A percentile compares a stretch with the other conserved stretches of the same genome.
These are phyloP conservation scores for Blastobotrys mokoenaii DNA, from an alignment of 805 yeast species.

Conservation along the genomic window DNA sequence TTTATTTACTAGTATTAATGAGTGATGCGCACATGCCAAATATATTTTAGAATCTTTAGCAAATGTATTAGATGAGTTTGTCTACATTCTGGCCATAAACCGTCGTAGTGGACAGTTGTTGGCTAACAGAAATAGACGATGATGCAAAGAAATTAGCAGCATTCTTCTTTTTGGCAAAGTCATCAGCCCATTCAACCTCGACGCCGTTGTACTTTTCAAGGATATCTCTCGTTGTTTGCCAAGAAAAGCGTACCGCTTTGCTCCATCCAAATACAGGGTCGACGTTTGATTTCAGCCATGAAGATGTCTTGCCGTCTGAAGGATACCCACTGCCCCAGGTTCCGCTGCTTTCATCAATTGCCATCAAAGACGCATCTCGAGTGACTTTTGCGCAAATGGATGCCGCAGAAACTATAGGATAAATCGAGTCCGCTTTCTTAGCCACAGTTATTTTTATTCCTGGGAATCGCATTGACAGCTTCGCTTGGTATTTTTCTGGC, in stretches of 20 bases:
- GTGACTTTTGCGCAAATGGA: conserved; percentile 95
- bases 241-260: conserved; percentile 67
- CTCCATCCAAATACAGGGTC: conserved; percentile 86
- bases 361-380: conserved; percentile 56
- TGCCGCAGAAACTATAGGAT: conserved; percentile 90
- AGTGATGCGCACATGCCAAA: no score
- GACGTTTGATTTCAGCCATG: conserved; percentile 58
- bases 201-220: conserved; percentile 33
- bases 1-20: no score
- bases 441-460: conserved; percentile 66
- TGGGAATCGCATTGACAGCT: conserved; percentile 65
- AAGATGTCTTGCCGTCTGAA: conserved; percentile 77
- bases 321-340: conserved; percentile 91
- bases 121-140: neutral
- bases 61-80: neutral
- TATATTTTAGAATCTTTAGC: no score
- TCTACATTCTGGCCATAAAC: neutral
- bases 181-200: conserved; percentile 17
- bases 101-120: neutral
- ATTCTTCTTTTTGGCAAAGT: conserved; percentile 4
- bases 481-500: conserved; percentile 72
- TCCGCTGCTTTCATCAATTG: conserved; percentile 17
- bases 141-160: neutral
- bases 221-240: conserved; percentile 87
- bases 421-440: conserved; percentile 90